Conservation (phyloP, 1,139 yeast genomes). For the Arxiozyma slooffiae region DNA sequence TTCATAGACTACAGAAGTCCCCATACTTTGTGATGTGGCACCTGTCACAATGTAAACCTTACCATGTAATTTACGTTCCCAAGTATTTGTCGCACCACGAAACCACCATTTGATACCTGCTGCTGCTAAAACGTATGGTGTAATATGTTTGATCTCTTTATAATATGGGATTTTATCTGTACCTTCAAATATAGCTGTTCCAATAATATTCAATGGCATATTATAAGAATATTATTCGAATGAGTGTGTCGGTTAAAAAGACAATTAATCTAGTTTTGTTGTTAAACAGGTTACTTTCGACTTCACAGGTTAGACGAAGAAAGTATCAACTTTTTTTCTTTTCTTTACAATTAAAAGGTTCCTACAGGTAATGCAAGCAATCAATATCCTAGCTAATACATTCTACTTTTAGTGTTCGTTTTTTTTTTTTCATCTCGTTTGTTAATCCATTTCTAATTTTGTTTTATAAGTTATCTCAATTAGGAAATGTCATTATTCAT, state of each 20-base stretch:
- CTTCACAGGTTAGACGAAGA: background rate
- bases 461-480: no score
- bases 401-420: no score
- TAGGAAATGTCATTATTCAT: no score
- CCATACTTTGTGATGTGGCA: constrained; percentile 79
- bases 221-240: background rate
- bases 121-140: constrained; percentile 42
- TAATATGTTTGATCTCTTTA: constrained; percentile 43
- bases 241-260: background rate
- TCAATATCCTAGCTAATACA: no score
- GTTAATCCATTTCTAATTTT: no score
- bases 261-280: no score
- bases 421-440: no score
- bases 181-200: constrained; percentile 60
- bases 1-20: constrained; percentile 64
- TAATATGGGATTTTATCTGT: constrained; percentile 67
- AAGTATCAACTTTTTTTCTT: no score
- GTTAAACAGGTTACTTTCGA: background rate
- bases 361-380: no score
- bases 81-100: constrained; percentile 68
- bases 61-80: constrained; percentile 91
- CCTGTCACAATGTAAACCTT: constrained; percentile 77
- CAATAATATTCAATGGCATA: constrained; percentile 80
- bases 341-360: no score
- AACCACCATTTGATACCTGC: constrained; percentile 58